Evolutionary conservation across 768 basidiomycete species (phyloP).

Genomic region (Pulveroboletus sp.): DNA sequence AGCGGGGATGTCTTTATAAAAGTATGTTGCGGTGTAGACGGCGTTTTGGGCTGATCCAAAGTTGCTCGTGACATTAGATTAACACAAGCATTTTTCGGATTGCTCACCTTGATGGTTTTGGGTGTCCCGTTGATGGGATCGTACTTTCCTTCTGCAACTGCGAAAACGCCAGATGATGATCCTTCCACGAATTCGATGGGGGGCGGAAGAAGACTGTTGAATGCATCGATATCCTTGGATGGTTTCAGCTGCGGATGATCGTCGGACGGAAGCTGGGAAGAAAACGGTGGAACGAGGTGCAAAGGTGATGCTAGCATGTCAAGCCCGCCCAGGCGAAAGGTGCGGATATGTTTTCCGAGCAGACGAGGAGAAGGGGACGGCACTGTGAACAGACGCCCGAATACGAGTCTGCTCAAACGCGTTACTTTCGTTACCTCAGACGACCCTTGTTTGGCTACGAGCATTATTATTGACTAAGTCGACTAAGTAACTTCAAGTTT

Average conservation of each 20-base stretch:
- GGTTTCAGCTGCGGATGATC: slow-evolving; percentile 59
- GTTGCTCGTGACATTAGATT: slow-evolving; percentile 3
- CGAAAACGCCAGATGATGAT: slow-evolving; percentile 73
- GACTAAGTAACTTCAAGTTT: no score
- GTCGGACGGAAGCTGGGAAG: slow-evolving; percentile 47
- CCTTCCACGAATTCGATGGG: slow-evolving; percentile 83
- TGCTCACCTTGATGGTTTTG: slow-evolving; percentile 49
- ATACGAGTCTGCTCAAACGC: no score
- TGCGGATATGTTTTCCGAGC: slow-evolving; percentile 4
- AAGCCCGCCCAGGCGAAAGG: slow-evolving; percentile 16
- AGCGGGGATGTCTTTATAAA: slow-evolving; percentile 28
- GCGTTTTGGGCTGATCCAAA: slow-evolving; percentile 22
- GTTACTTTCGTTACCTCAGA: no score
- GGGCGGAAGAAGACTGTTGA: slow-evolving; percentile 78
- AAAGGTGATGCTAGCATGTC: slow-evolving; percentile 70
- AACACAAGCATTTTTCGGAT: neutral
- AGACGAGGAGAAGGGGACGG: slow-evolving; percentile 8
- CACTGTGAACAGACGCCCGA: no score
- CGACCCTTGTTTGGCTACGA: neutral
- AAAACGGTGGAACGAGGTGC: slow-evolving; percentile 51
- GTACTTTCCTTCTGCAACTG: slow-evolving; percentile 73
- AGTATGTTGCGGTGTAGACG: slow-evolving; percentile 24
- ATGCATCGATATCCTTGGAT: slow-evolving; percentile 67
- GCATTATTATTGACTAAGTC: no score
- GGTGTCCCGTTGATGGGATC: slow-evolving; percentile 76